Evolutionary conservation across 1,139 yeast species (phyloP).

Genomic region (Geotrichum restrictum): DNA sequence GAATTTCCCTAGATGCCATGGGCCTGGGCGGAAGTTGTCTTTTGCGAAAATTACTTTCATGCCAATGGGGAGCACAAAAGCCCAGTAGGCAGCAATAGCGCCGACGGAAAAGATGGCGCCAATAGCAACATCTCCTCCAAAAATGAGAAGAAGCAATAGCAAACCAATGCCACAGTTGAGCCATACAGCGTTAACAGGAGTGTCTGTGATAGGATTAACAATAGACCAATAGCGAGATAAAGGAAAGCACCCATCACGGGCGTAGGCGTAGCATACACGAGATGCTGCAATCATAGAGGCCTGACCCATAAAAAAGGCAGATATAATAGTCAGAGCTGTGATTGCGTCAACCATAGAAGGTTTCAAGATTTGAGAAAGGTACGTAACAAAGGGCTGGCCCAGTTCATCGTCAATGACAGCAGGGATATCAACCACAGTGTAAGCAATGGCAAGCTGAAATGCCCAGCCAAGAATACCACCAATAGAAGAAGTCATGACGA

Average conservation of each 20-base stretch:
- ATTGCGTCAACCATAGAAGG: constrained; percentile 49
- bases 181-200: constrained; percentile 72
- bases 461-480: constrained; percentile 64
- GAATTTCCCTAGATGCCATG: constrained; percentile 59
- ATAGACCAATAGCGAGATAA: constrained; percentile 50
- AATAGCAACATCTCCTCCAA: constrained; percentile 66
- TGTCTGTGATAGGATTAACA: constrained; percentile 55
- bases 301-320: constrained; percentile 64
- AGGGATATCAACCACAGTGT: constrained; percentile 54
- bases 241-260: constrained; percentile 70
- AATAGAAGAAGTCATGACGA: constrained; percentile 56
- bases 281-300: constrained; percentile 71
- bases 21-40: constrained; percentile 58
- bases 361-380: constrained; percentile 50
- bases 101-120: constrained; percentile 76
- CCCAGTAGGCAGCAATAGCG: constrained; percentile 67
- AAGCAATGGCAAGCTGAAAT: constrained; percentile 62
- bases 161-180: constrained; percentile 57
- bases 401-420: constrained; percentile 48
- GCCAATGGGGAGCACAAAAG: constrained; percentile 64
- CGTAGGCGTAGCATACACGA: constrained; percentile 64
- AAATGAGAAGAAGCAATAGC: constrained; percentile 53
- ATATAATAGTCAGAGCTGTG: constrained; percentile 55
- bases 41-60: constrained; percentile 54
- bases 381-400: constrained; percentile 66